These are phyloP conservation scores for Sclerotinia spermophila DNA, from an alignment of 2,329 filamentous ascomycete genomes.

Conservation along the genomic window DNA sequence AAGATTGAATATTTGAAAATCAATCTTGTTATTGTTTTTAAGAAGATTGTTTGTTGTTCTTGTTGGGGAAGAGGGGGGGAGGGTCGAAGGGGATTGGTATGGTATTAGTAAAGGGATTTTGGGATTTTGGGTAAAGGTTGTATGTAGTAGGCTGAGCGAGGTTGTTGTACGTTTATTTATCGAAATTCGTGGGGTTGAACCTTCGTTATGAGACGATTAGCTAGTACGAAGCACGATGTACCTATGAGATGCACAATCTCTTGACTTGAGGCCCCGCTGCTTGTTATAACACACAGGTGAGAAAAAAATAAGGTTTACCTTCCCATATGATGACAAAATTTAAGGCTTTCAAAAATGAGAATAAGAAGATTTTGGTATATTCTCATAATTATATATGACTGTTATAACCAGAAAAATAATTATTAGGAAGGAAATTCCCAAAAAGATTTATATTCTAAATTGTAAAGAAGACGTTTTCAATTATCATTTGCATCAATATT, in stretches of 20 bases:
- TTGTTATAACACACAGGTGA: neutral
- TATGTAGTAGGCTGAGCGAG: slow-evolving; percentile 6
- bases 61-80: neutral
- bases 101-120: neutral
- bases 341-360: neutral
- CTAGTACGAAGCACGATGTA: neutral
- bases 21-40: neutral
- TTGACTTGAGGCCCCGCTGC: neutral
- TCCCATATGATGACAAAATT: slow-evolving; percentile 1
- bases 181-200: slow-evolving; percentile 14
- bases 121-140: neutral
- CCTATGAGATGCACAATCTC: slow-evolving; percentile 9
- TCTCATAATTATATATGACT: no score
- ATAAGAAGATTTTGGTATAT: no score
- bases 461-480: neutral
- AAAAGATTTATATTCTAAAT: neutral
- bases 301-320: neutral
- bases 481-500: neutral
- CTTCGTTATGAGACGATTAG: slow-evolving; percentile 5
- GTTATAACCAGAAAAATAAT: no score
- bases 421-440: neutral
- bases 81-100: neutral
- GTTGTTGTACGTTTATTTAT: slow-evolving; percentile 16
- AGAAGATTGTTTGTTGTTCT: neutral
- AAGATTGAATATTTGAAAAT: neutral